Evolutionary conservation across 225 moss, liverwort and hornwort genomes (phyloP), one percentile per base, ranked within the genome.

Genomic region (Marchantia polymorpha): DNA sequence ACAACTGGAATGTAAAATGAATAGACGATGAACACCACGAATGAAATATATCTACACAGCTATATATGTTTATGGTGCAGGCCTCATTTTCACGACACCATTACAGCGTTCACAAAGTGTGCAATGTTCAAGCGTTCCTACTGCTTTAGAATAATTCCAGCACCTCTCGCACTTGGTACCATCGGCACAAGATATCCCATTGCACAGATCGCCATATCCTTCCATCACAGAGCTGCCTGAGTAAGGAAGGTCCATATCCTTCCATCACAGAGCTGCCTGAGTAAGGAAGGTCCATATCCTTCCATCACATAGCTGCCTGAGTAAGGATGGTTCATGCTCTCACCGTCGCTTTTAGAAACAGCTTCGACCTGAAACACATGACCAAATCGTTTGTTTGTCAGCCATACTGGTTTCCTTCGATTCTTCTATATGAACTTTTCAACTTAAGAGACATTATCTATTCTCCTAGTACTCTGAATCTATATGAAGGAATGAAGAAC

Each of bases 161-260:
- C 96, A 96, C 70, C 94, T 87, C 83, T 94, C 96, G 81, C 96
- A 96, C 81, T 94, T 96, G 31, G 82, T 80, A 61, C 96, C 96
- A 55, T 91, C 91, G 22, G 94, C 96, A 77, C 88, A 84, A 27
- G 87, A 79, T 63, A 94, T 87, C 78, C 92, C 94, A 12, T 94
- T 90, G 94, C 96, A 94, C 17, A 96, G 79, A 67, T 92, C 86
- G 53, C 90, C 92, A 81, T 81, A 79, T 49, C 87, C 87, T 77
- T 92, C 92, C 23, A 93, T 82, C 19, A 78, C 49, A n/a, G 88
- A 89, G 60, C 81, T 86, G 39, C 91, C 91, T 52, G 86, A 83
- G 22, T 89, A 93, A 47, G 92, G 88, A 78, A 90, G 86, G 73
- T n/a, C 90, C 92, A 81, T 81, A 79, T 49, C 87, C 87, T 77